Base-by-base conservation (phyloP, 352 stramenopile genomes). In the Thalassiosira mediterranea region DNA sequence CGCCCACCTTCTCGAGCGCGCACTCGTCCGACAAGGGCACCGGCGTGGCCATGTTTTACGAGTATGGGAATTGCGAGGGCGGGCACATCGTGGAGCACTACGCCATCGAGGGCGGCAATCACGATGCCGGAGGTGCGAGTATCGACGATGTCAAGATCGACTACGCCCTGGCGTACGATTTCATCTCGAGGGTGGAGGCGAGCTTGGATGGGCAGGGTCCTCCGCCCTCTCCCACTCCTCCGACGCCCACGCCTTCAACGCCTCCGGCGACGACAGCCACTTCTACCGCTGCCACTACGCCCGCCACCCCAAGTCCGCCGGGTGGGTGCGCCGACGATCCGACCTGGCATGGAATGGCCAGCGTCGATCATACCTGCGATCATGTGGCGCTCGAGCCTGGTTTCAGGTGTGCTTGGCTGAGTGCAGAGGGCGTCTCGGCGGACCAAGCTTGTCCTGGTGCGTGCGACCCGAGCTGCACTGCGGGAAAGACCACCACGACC, bases 331-430 rank as follows among this genome's bases (percentile, higher is more conserved):
- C 13, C 0, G 21, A 68, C 44, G 59, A 68, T 59, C 37, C 38
- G 15, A 38, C n/a, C 21, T 68, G 59, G 59, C 3, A 8, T 42
- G 59, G 59, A 8, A 68, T 59, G 21, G 56, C 58, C 38, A 68
- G 58, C 34, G 11, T n/a, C 25, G 59, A 38, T 13, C 59, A 68
- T 58, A 60, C 59, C 5, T 68, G 59, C 34, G 59, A 60, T 1
- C 58, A 59, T 5, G 13, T 68, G 15, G 60, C 42, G 28, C 19
- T 34, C 17, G 47, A 47, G 5, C 25, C 42, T 69, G 58, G 0
- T 8, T 8, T 17, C 4, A n/a, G 53, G 0, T 62, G 53, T 37
- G 13, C 1, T 21, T 62, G 2, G 0, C 32, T 49, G 32, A 34
- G 37, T 5, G 49, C 25, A 23, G 17, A 49, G 0, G 53, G 53